Evolutionary conservation across 2,329 filamentous ascomycete genomes (phyloP).

Genomic region (Fusarium fracticaudum): DNA sequence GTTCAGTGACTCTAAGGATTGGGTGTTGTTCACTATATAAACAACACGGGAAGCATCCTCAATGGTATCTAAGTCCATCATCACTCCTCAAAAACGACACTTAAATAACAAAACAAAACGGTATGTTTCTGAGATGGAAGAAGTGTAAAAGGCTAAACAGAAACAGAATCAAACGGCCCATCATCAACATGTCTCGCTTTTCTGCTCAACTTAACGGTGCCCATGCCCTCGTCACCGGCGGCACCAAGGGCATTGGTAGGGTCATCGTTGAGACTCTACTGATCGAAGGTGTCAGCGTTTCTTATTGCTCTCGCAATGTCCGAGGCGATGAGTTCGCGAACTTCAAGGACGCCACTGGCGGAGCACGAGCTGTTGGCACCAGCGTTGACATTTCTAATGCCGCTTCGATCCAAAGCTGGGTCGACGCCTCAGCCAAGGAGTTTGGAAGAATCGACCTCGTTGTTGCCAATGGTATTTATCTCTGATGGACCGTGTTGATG

Average conservation of each 20-base stretch:
- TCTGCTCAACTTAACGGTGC: constrained; percentile 15
- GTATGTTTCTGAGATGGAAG: neutral
- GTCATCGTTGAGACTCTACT: constrained; percentile 36
- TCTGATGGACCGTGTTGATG: accelerated
- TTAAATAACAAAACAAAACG: neutral
- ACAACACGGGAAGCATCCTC: neutral
- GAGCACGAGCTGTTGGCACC: constrained; percentile 29
- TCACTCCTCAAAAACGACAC: neutral
- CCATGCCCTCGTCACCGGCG: neutral
- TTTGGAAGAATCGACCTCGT: constrained; percentile 13
- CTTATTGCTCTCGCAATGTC: constrained; percentile 36
- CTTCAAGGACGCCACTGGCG: constrained; percentile 7
- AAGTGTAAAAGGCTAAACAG: neutral
- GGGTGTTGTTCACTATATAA: neutral
- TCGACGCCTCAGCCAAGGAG: neutral
- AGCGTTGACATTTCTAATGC: constrained; percentile 36
- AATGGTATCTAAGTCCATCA: neutral
- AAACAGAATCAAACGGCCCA: no score
- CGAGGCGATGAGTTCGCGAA: constrained; percentile 34
- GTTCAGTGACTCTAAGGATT: no score
- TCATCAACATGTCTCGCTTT: neutral
- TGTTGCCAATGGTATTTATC: neutral
- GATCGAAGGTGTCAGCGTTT: constrained; percentile 41
- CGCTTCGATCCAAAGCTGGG: constrained; percentile 2
- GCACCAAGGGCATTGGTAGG: constrained; percentile 41